Base-by-base conservation (phyloP, 495 filamentous ascomycete genomes). In the Xylaria curta region DNA sequence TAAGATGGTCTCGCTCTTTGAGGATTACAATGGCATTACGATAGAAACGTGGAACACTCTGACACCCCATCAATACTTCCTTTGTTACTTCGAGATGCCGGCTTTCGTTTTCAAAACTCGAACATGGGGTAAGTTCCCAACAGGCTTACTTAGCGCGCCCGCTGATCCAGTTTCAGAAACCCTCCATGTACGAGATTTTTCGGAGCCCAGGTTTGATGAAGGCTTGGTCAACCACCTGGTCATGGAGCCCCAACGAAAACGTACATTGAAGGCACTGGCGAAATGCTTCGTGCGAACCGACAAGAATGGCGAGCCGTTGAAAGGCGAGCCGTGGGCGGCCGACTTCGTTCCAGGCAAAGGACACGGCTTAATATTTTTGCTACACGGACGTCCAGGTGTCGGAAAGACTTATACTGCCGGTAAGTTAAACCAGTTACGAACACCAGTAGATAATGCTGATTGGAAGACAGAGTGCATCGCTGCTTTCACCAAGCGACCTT, bases 301-400 rank as follows among this genome's bases (percentile, higher is more conserved):
- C 19, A 36, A 10, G 19, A 33, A 33, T 19, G 31, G 31, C 4
- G 31, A 59, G 19, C 24, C 56, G 6, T 10, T 59, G 9, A 36
- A 31, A 59, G 56, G 56, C 17, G 56, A 59, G 31, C 56, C 56
- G 28, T 59, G 56, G 56, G 36, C 56, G 19, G 56, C 56, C 13
- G 85, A 87, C 68, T 81, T 86, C 26, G 75, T 87, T 53, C 75
- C 76, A 36, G 81, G 82, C 58, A 86, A 86, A 75, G 85, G 85
- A 66, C 76, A 83, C 24, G 86, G 85, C 2, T 75, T 87, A 7
- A 84, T 87, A 66, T 81, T 89, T 40, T 81, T 89, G 1, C 81
- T 90, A 0, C 85, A 87, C 66, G 87, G 87, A 1, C 79, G 76
- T 0, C 87, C 87, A 2, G 87, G 87, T 0, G 82, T 86, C 0